Evolutionary conservation across 768 basidiomycete genomes (phyloP).

Genomic region (Termitomyces eurrhizus): DNA sequence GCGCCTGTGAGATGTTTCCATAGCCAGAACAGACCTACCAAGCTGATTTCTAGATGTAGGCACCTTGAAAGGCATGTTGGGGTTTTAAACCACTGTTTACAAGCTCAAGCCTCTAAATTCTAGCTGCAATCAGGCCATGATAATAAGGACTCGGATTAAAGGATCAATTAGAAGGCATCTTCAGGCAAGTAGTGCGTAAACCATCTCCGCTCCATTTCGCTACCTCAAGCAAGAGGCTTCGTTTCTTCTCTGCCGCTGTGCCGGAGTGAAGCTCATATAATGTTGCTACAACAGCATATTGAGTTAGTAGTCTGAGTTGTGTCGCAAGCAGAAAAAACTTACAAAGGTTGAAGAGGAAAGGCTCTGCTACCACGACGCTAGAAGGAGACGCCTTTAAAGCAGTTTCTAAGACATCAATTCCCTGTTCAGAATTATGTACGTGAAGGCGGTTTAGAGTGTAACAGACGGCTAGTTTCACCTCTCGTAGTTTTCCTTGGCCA

Average conservation of each 20-base stretch:
- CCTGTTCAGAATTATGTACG: slow-evolving; percentile 33
- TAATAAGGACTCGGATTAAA: not conserved
- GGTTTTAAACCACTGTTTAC: too few species aligned
- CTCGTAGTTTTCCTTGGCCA: slow-evolving; percentile 66
- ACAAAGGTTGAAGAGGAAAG: slow-evolving; percentile 86
- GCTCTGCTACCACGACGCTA: slow-evolving; percentile 71
- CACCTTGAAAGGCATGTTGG: too few species aligned
- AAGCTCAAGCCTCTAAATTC: not conserved
- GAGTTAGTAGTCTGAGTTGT: not conserved
- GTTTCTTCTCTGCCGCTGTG: slow-evolving; percentile 72
- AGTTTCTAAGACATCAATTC: slow-evolving; percentile 63
- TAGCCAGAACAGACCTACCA: too few species aligned
- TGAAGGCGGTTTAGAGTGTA: not conserved
- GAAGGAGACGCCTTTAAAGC: slow-evolving; percentile 64
- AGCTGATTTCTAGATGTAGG: too few species aligned
- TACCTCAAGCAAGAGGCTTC: slow-evolving; percentile 67
- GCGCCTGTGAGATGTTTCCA: too few species aligned
- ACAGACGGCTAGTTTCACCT: slow-evolving; percentile 40
- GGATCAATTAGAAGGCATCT: slow-evolving; percentile 41
- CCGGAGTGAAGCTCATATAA: slow-evolving; percentile 79
- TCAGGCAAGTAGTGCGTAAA: slow-evolving; percentile 68
- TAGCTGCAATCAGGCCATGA: not conserved
- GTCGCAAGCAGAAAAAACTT: slow-evolving; percentile 21
- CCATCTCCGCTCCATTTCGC: slow-evolving; percentile 89
- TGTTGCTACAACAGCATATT: slow-evolving; percentile 47